Conservation (phyloP, 768 basidiomycete genomes). For the Suillus tomentosus region DNA sequence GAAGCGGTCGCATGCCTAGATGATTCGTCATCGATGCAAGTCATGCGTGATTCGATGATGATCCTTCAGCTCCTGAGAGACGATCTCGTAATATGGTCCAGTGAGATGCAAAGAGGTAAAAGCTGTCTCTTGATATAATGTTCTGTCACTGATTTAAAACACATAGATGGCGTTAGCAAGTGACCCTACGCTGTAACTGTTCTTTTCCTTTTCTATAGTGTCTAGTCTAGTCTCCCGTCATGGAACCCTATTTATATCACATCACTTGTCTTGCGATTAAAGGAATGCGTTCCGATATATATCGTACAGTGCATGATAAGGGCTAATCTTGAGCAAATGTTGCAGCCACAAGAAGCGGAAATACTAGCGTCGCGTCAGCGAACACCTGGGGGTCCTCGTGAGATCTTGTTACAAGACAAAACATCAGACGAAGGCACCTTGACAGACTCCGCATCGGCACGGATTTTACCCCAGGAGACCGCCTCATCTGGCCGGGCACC, state of each 20-base stretch:
- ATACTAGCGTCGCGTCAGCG: conserved; percentile 96
- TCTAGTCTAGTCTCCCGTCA: conserved; percentile 8
- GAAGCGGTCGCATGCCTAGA: conserved; percentile 76
- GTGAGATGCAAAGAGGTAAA: conserved; percentile 59
- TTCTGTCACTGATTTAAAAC: neutral
- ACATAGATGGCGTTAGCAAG: neutral
- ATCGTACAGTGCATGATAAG: neutral
- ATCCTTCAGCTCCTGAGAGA: conserved; percentile 83
- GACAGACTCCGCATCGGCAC: conserved; percentile 78
- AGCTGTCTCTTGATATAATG: conserved; percentile 4
- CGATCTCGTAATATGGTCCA: conserved; percentile 85
- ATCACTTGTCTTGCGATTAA: neutral
- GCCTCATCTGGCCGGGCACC: conserved; percentile 98
- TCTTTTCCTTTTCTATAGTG: neutral
- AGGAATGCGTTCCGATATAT: neutral
- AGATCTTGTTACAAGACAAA: conserved; percentile 8
- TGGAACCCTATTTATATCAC: conserved; percentile 10
- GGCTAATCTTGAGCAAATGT: conserved; percentile 69
- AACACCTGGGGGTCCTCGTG: conserved; percentile 53
- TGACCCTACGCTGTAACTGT: neutral
- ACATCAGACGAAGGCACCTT: conserved; percentile 51
- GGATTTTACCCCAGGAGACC: conserved; percentile 98
- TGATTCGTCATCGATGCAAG: conserved; percentile 42
- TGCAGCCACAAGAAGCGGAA: conserved; percentile 92
- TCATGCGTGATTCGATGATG: conserved; percentile 73